Evolutionary conservation across 2,329 filamentous ascomycete genomes (phyloP).

Genomic region (Hypoxylon rubiginosum): DNA sequence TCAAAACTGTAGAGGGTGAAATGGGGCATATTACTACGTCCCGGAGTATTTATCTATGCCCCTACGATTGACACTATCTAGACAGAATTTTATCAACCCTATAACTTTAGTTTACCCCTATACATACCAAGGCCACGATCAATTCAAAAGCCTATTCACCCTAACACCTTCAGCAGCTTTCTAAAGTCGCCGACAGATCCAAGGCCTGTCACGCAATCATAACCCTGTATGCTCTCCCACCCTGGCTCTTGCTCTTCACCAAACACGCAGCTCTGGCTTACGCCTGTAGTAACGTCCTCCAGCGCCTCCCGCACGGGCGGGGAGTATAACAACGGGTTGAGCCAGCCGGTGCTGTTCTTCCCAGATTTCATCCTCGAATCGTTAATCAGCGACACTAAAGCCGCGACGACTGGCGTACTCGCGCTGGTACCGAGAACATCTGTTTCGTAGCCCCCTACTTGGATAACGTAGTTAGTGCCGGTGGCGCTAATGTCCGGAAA

Average conservation of each 20-base stretch:
- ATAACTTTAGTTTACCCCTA: too few species aligned
- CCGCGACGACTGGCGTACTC: slow-evolving; percentile 67
- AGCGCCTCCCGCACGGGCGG: slow-evolving; percentile 54
- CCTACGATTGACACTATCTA: neutral
- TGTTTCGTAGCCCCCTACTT: slow-evolving; percentile 52
- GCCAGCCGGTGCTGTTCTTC: slow-evolving; percentile 65
- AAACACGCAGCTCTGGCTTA: slow-evolving; percentile 58
- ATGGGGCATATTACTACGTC: too few species aligned
- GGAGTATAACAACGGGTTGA: slow-evolving; percentile 65
- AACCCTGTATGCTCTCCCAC: slow-evolving; percentile 62
- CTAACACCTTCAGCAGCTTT: slow-evolving; percentile 25
- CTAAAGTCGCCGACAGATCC: slow-evolving; percentile 61
- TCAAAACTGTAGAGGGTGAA: neutral
- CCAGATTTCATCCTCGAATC: slow-evolving; percentile 60
- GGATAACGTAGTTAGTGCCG: slow-evolving; percentile 54
- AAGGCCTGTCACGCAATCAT: slow-evolving; percentile 65
- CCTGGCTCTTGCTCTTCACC: slow-evolving; percentile 54
- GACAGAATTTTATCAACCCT: too few species aligned
- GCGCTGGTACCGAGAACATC: slow-evolving; percentile 55
- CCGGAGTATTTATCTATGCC: neutral
- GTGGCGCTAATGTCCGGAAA: slow-evolving; percentile 68
- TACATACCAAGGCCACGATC: too few species aligned
- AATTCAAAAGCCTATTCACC: neutral
- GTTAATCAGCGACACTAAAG: slow-evolving; percentile 68
- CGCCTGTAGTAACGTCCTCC: slow-evolving; percentile 58